A percentile compares a stretch with the other conserved stretches of the same genome.
These are phyloP conservation scores for Rutstroemia sp. DNA, from an alignment of 2,329 filamentous ascomycete genomes.

Conservation along the genomic window DNA sequence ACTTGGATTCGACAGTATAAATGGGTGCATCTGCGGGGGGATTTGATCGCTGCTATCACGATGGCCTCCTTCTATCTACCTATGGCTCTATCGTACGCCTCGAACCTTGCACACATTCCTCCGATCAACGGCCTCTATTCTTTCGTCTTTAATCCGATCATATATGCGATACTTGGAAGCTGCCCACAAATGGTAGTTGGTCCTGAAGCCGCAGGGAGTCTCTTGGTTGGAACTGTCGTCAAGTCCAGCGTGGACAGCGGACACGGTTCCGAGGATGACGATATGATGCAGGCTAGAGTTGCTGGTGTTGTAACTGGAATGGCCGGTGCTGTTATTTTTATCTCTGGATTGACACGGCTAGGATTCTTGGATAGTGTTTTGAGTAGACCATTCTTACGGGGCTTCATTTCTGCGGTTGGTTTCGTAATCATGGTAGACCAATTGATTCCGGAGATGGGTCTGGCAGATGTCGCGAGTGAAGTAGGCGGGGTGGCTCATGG, in stretches of 20 bases:
- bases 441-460: conserved; percentile 80
- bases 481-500: conserved; percentile 64
- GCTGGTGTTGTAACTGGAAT: conserved; percentile 85
- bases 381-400: conserved; percentile 83
- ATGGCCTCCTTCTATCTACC: conserved; percentile 98
- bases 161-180: conserved; percentile 87
- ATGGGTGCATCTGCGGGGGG: conserved; percentile 73
- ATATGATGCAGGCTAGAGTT: conserved; percentile 65
- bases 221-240: conserved; percentile 83
- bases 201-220: conserved; percentile 86
- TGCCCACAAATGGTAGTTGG: conserved; percentile 92
- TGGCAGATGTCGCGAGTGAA: conserved; percentile 58
- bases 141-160: conserved; percentile 84
- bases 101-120: conserved; percentile 86
- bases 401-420: conserved; percentile 95
- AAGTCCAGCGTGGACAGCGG: conserved; percentile 68
- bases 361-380: conserved; percentile 94
- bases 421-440: conserved; percentile 96
- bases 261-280: conserved; percentile 54
- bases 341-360: conserved; percentile 75
- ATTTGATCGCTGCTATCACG: conserved; percentile 83
- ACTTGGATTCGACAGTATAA: conserved; percentile 88
- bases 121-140: conserved; percentile 91
- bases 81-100: conserved; percentile 88
- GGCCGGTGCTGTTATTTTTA: conserved; percentile 80